Evolutionary conservation across 2,329 filamentous ascomycete genomes (phyloP), one percentile per base, ranked within the genome.

Genomic region (Colletotrichum endophyticum): DNA sequence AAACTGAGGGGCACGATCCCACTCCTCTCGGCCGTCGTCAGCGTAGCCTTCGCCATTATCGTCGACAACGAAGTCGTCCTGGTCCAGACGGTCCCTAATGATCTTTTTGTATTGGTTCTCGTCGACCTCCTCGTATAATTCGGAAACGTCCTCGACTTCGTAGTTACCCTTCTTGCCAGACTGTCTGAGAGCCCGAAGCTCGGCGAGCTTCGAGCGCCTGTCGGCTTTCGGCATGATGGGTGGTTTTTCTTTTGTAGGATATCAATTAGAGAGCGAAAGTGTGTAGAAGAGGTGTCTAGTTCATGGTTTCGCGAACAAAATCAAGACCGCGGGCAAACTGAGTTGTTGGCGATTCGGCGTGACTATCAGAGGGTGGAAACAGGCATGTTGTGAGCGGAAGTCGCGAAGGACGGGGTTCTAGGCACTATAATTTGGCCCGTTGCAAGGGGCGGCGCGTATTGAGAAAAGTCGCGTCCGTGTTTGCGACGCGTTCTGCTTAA

Each of bases 11-110:
- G 94, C 90, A 80, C 94, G 92, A 85, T 96, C 93, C 96, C 96
- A 96, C 81, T 99, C 97, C 86, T 98, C 96, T 72, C 97, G 94
- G 77, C 97, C 97, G 83, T 99, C 97, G 84, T 99, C 96, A 79
- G 95, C 96, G 82, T 99, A 99, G 49, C 97, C 96, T 83, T 96
- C 95, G 82, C 96, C 96, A 87, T 98, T 98, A 87, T 99, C 97
- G 87, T 99, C 97, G 76, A 99, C 96, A 69, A 99, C 96, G 82
- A 99, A 99, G 86, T 99, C 97, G 81, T 99, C 97, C 81, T 98
- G 91, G 82, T 99, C 95, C 68, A 99, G 89, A 63, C 97, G 94
- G 72, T 94, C 92, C 57, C 97, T 92, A 16, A 99, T 96, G 79
- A 99, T 94, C 84, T 98, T 98, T 88, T 98, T 98, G 89, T 99